Base-by-base conservation (phyloP, 805 yeast species). In the Schwanniomyces vanrijiae region DNA sequence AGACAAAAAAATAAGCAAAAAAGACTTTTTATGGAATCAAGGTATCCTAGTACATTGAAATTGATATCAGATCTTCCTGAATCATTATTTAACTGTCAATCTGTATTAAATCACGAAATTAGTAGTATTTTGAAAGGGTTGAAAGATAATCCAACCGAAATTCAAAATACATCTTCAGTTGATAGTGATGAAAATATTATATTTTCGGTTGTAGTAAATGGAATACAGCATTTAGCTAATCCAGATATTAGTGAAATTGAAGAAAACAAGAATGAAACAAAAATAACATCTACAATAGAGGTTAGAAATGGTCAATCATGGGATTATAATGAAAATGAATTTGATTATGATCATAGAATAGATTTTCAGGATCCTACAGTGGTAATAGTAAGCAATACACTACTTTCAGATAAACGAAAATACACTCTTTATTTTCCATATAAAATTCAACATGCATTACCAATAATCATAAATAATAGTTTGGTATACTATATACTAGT, bases 401-500 rank as follows among this genome's bases (percentile, higher is more conserved):
- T 70, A 14, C 63, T 61, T 20, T 50, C 66, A 7, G 56, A 62
- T 3, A 60, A 60, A 38, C 58, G 66, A 18, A 61, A 61, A 47
- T 64, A 63, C 33, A 71, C 73, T 2, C 59, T 74, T 31, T 71
- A 74, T 41, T 76, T 73, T 35, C 72, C 83, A 3, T 79, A 66
- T 38, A 73, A 71, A 44, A 76, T 77, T 29, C 76, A 79, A 31
- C 77, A 81, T 41, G 77, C 74, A n/a, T 47, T 66, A 2, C 76
- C 77, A 2, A 47, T 73, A 4, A 49, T 67, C 5, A 45, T 75
- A 21, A 64, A 61, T 31, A 59, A 64, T 3, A 55, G 55, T 20
- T 66, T 71, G 8, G 54, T 58, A 13, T 82, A 69, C 55, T 78
- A 84, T 71, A 77, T 77, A 9, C 59, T 82, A 19, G 73, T 84